Base-by-base conservation (phyloP, 164 flowering plant genomes). In the Stephania yunnanensis region DNA sequence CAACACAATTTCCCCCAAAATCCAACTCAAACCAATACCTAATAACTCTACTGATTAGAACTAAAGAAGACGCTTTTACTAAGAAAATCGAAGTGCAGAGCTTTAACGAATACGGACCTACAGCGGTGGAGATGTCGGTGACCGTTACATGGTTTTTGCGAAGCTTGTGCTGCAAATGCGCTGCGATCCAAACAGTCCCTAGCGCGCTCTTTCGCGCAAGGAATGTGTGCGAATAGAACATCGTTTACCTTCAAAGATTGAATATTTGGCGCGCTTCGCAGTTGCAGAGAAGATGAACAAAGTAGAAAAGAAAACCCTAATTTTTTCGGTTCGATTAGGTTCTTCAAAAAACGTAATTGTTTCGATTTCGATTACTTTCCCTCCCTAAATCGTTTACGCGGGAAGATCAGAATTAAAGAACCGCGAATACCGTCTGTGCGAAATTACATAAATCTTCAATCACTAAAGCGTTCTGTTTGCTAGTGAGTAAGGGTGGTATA, bases 111-210 rank as follows among this genome's bases (percentile, higher is more conserved):
- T 31, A 82, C 89, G 1, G 17, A 94, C 98, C 97, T 20, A 90
- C 94, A 13, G 94, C 85, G 61, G 91, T 74, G 77, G 85, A 71
- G 75, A 94, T 89, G 69, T 91, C 84, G 31, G 90, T 85, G 80
- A 83, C 71, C 36, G 84, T 74, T 69, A 87, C 86, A 45, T 90
- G 92, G 50, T 90, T 79, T 73, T 87, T 94, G 75, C 83, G 85
- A 68, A 94, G 87, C 77, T 84, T 86, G 80, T 89, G 84, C 64
- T 94, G 92, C 8, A 91, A 80, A 82, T 92, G 97, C 7, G 97
- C 96, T 9, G 97, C 98, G 44, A 91, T 87, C 98, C 98, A 94
- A 0, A 94, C 92, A 4, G 92, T 90, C 9, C 96, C 96, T 1
- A 94, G 76, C 1, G 97, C 96, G 52, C 92, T 89, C 74, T 94